Percentiles rank a stretch among this genome's conserved stretches.
Evolutionary conservation across 139 green algal genomes (phyloP).

Genomic region (Parachlorella kessleri): DNA sequence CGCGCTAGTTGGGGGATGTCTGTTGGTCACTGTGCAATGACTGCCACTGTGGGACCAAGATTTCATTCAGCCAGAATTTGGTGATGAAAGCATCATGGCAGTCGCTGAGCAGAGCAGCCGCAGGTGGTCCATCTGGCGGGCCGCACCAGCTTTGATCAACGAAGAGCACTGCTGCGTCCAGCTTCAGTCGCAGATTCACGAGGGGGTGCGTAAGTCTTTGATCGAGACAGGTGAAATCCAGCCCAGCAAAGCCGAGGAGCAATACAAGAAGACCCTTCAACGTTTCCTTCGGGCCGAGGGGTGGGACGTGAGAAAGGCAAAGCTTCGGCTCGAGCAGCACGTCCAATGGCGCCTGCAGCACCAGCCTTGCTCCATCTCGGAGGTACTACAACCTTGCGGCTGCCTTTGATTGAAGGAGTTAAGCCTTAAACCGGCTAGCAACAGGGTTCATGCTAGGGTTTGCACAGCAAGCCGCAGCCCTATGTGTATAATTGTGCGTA

Average conservation of each 20-base stretch:
- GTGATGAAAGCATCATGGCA: no score
- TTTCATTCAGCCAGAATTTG: no score
- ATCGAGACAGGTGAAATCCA: background rate
- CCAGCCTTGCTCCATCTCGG: background rate
- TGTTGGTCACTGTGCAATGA: no score
- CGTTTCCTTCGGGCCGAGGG: constrained; percentile 10
- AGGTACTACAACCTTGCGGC: background rate
- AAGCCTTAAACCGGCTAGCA: background rate
- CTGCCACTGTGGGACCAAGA: no score
- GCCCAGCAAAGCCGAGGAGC: background rate
- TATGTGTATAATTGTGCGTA: background rate
- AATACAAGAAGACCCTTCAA: background rate
- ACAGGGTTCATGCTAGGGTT: no score
- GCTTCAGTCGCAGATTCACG: background rate
- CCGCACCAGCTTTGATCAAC: background rate
- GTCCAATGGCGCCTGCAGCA: background rate
- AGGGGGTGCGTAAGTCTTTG: background rate
- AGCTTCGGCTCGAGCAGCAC: constrained; percentile 1
- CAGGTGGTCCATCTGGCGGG: background rate
- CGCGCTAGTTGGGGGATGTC: no score
- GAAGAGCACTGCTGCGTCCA: background rate
- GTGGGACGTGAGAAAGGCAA: background rate
- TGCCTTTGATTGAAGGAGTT: background rate
- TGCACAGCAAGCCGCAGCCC: no score
- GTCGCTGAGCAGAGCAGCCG: background rate